Percentiles rank a stretch among this genome's conserved stretches.
phyloP scores from a whole-genome alignment of 495 filamentous ascomycete genomes.

The Entonaema liquescens region DNA sequence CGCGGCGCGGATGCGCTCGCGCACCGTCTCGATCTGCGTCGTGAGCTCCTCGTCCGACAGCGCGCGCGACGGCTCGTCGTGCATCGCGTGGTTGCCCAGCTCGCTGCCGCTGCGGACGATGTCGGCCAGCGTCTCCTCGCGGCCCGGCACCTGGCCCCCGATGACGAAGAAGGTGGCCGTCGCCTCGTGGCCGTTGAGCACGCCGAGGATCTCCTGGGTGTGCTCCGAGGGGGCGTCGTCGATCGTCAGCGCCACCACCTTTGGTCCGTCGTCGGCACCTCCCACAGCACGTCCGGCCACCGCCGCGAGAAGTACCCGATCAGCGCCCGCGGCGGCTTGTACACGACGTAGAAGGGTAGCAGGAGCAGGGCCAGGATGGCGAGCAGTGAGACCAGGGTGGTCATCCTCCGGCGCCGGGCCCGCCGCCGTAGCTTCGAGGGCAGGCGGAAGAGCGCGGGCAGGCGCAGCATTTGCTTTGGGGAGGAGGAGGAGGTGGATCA shows the following conservation, averaged over 20 bases:
- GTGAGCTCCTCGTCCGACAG: conserved; percentile 53
- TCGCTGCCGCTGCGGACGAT: conserved; percentile 73
- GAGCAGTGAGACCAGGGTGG: conserved; percentile 63
- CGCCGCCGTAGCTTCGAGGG: conserved; percentile 61
- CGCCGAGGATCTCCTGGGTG: conserved; percentile 73
- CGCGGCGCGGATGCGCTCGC: conserved; percentile 59
- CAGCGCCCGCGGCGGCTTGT: conserved; percentile 75
- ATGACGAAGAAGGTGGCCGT: conserved; percentile 83
- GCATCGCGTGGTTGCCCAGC: conserved; percentile 86
- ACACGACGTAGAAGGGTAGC: conserved; percentile 69
- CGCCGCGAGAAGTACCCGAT: conserved; percentile 72
- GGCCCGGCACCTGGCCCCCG: conserved; percentile 72
- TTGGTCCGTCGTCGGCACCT: conserved; percentile 62
- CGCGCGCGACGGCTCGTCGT: conserved; percentile 73
- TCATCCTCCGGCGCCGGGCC: conserved; percentile 63
- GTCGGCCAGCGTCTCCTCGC: conserved; percentile 65
- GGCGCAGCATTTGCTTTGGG: conserved; percentile 46
- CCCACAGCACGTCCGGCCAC: conserved; percentile 81
- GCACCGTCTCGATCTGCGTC: conserved; percentile 55
- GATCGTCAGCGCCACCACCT: conserved; percentile 80
- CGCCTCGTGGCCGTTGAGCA: conserved; percentile 65
- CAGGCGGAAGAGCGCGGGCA: conserved; percentile 57
- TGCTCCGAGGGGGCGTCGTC: conserved; percentile 82
- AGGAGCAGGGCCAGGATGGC: conserved; percentile 56
- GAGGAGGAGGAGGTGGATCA: conserved; percentile 3